Evolutionary conservation across 768 basidiomycete genomes (phyloP), one percentile per base, ranked within the genome.

Genomic region (Fibroporia radiculosa): DNA sequence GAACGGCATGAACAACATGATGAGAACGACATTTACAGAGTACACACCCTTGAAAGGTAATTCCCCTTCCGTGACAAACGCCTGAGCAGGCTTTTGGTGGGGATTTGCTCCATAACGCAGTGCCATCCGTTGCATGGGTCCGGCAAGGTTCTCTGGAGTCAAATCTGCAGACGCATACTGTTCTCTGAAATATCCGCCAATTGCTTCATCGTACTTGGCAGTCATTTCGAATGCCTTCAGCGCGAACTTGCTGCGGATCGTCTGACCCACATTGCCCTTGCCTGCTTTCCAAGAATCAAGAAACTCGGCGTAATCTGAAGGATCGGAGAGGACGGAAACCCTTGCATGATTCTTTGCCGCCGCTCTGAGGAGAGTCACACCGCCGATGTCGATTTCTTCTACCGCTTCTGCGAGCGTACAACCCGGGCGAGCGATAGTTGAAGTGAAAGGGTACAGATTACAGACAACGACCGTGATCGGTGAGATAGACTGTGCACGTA

Each of bases 151-250:
- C 25, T 84, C 85, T 27, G 68, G 66, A 5, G 72, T 62, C 40
- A 80, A 64, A 48, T 85, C 88, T n/a, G 82, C 75, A 23, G 85
- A 85, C 0, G 91, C 90, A 62, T 98, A 98, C 62, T 96, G 84
- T 59, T 91, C 86, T 52, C 96, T 77, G 74, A 99, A 98, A 68
- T 99, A 99, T 28, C 82, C 87, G 49, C 90, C 83, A 59, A 99
- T 99, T 13, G 93, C 93, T 14, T 84, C 85, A 64, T 99, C 96
- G 62, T 99, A 99, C 46, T 74, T 75, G 2, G 93, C 88, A 0
- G 96, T 99, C 80, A 84, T 82, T 66, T 97, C 93, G 57, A 99
- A 99, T 1, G 96, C 96, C 70, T 97, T 96, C 58, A 99, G 70
- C 4, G 96, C 96, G 35, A 97, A 72, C 44, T 80, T 84, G 61